Evolutionary conservation across 202 grass and related monocot species (phyloP).

Genomic region (Elaeis oleifera): DNA sequence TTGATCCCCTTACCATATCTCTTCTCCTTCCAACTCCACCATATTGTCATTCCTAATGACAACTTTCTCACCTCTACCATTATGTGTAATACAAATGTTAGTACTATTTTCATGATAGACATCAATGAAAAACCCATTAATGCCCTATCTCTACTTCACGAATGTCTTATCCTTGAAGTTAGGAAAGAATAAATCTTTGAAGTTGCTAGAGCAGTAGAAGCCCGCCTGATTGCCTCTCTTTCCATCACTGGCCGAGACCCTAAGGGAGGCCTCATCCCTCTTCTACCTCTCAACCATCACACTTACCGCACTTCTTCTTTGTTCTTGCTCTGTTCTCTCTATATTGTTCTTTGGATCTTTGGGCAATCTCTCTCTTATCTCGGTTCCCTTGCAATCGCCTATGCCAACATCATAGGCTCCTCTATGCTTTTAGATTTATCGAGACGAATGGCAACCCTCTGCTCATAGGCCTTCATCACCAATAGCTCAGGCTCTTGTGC

Average conservation of each 20-base stretch:
- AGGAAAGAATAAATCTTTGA: not conserved
- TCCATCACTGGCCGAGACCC: not conserved
- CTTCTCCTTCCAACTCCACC: too few relatives aligned
- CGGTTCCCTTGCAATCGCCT: conserved; percentile 23
- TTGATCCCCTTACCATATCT: too few relatives aligned
- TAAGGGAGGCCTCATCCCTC: not conserved
- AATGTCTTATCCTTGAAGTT: too few relatives aligned
- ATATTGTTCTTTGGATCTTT: conserved; percentile 15
- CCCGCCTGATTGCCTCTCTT: not conserved
- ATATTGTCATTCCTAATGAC: too few relatives aligned
- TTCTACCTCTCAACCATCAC: conserved; percentile 7
- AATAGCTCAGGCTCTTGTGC: not conserved
- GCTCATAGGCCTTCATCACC: conserved; percentile 15
- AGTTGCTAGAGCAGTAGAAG: not conserved
- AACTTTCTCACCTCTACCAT: too few relatives aligned
- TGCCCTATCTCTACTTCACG: too few relatives aligned
- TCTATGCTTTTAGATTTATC: conserved; percentile 14
- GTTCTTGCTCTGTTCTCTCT: conserved; percentile 2
- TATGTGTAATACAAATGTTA: too few relatives aligned
- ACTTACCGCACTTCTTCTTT: not conserved
- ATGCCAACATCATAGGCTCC: conserved; percentile 21
- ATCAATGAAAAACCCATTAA: too few relatives aligned
- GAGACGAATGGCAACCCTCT: conserved; percentile 10
- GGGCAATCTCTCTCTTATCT: not conserved
- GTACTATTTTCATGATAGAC: too few relatives aligned